Evolutionary conservation across 139 green algal species (phyloP).

Genomic region (Picochlorum sp.): DNA sequence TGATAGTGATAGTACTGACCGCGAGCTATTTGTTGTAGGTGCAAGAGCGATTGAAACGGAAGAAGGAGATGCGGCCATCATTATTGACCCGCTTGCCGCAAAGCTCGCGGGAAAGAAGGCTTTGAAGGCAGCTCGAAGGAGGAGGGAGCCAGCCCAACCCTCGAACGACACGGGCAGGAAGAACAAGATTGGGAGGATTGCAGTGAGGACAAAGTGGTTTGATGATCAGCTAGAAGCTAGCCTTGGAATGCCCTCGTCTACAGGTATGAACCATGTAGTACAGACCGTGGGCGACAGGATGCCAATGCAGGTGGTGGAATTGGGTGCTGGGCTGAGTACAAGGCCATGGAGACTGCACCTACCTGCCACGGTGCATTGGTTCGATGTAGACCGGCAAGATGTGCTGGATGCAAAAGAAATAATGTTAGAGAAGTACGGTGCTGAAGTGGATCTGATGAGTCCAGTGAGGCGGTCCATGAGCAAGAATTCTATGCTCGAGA

Average conservation of each 20-base stretch:
- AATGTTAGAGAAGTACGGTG: neutral
- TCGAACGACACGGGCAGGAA: neutral
- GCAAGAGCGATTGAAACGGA: constrained; percentile 11
- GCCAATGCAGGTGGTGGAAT: constrained; percentile 15
- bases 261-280: no score
- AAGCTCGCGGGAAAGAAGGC: constrained; percentile 3
- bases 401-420: constrained; percentile 42
- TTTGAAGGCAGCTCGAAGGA: neutral
- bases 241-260: constrained; percentile 6
- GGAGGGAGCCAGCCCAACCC: neutral
- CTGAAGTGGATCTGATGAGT: neutral
- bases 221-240: constrained; percentile 6
- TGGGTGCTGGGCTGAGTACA: constrained; percentile 51
- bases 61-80: neutral
- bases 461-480: neutral
- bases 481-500: neutral
- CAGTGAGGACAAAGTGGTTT: constrained; percentile 16
- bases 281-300: neutral
- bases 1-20: neutral
- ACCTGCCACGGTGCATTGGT: constrained; percentile 39
- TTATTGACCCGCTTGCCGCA: constrained; percentile 13
- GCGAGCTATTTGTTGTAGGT: neutral
- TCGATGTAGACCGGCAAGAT: constrained; percentile 48
- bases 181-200: constrained; percentile 7
- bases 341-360: constrained; percentile 54